Evolutionary conservation across 306 rosid species (phyloP), one percentile per base, ranked within the genome.

Genomic region (Rosa chinensis): DNA sequence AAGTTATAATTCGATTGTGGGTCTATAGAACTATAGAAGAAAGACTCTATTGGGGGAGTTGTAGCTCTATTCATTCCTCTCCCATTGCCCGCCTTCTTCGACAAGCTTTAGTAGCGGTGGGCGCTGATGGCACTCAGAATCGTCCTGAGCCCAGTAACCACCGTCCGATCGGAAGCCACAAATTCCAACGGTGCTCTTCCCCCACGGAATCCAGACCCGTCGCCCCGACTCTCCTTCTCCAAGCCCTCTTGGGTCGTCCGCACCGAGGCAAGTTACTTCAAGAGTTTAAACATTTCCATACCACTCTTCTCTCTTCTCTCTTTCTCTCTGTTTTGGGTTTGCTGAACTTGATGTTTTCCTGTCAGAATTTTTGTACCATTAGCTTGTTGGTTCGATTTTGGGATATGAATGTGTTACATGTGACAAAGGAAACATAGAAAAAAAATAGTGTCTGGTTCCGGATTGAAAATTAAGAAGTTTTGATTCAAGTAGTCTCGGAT

Each of bases 231-330:
- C n/a, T 92, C 94, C 2, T 73, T 94, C 82, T 11, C 84, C 42
- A 89, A 84, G 91, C 89, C 90, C 4, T 92, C 93, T 77, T 94
- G 90, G 97, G 88, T 92, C 72, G 93, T 94, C 88, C 89, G 82
- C 39, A 87, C 97, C 0, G 94, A 94, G 91, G 89, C 83, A 73
- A 85, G 83, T 88, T 74, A 56, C 40, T 44, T 44, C 49, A 32
- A 32, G 37, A 32, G 3, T 32, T 32, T 2, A 32, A 32, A 32
- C 3, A 32, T 32, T 28, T 28, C 32, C 32, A 28, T 28, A 28
- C 32, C 32, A 28, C 32, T 28, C 32, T 28, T 28, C 32, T 28
- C 32, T 28, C 28, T 25, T 25, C 37, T 32, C 28, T 56, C 48
- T 53, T 59, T 9, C 67, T 12, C 42, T 11, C 67, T 23, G 11